Percentiles rank a stretch among this genome's conserved stretches.
These are phyloP conservation scores for Hypoxylon sp. DNA, from an alignment of 2,329 filamentous ascomycete genomes.

Conservation along the genomic window DNA sequence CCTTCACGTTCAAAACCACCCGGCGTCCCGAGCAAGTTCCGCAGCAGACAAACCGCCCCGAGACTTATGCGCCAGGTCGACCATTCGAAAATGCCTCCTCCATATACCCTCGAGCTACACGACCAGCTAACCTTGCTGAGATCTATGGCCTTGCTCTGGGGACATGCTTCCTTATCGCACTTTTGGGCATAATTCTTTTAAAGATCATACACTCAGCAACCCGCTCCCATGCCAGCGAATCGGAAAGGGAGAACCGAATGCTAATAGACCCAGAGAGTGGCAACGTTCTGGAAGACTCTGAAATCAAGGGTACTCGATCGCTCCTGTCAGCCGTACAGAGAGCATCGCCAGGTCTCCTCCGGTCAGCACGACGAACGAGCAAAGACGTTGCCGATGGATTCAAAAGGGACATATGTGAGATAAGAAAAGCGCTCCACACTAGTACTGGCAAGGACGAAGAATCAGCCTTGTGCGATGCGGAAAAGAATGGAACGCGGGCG, in stretches of 20 bases:
- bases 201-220: constrained; percentile 2
- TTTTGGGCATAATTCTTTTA: constrained; percentile 25
- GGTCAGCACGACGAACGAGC: constrained; percentile 19
- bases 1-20: constrained; percentile 25
- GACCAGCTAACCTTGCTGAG: constrained; percentile 19
- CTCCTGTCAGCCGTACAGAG: constrained; percentile 17
- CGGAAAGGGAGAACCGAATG: not conserved
- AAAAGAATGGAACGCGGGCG: constrained; percentile 1
- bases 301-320: not conserved
- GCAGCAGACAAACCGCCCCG: constrained; percentile 7
- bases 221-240: not conserved
- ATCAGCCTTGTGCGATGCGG: constrained; percentile 2
- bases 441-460: constrained; percentile 17
- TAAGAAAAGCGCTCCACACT: constrained; percentile 9
- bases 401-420: constrained; percentile 11
- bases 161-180: constrained; percentile 20
- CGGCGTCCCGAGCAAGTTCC: not conserved
- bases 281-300: not conserved
- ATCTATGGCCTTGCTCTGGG: constrained; percentile 28
- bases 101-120: not conserved
- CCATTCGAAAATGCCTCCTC: constrained; percentile 1
- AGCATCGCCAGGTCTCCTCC: constrained; percentile 18
- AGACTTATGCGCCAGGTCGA: not conserved
- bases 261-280: constrained; percentile 15
- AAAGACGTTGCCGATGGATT: constrained; percentile 21